Evolutionary conservation across 2,329 filamentous ascomycete genomes (phyloP).

Genomic region (Colletotrichum sp.): DNA sequence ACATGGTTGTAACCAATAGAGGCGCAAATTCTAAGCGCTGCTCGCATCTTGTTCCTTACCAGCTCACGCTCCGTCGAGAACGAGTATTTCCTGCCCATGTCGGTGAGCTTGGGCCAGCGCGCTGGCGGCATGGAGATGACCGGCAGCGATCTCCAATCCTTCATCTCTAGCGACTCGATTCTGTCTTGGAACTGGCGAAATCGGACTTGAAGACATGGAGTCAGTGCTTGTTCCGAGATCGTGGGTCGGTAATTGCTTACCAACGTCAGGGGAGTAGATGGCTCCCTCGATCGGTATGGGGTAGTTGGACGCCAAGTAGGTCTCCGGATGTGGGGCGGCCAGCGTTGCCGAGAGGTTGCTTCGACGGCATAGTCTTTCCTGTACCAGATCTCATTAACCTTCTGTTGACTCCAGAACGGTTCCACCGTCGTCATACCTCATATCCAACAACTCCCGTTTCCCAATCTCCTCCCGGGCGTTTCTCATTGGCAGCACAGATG

Average conservation of each 20-base stretch:
- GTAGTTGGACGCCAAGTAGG: constrained; percentile 60
- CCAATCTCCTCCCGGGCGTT: constrained; percentile 80
- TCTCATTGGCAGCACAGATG: constrained; percentile 78
- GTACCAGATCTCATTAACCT: neutral
- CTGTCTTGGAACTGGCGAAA: constrained; percentile 73
- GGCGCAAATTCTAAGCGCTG: constrained; percentile 72
- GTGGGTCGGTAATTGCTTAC: constrained; percentile 42
- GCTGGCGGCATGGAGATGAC: constrained; percentile 78
- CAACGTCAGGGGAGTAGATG: constrained; percentile 72
- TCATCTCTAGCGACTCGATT: constrained; percentile 61
- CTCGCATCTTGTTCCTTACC: constrained; percentile 75
- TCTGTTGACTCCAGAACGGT: neutral
- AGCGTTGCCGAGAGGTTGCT: constrained; percentile 76
- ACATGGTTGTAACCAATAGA: constrained; percentile 62
- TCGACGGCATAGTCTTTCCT: constrained; percentile 76
- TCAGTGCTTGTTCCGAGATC: neutral
- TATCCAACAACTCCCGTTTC: constrained; percentile 61
- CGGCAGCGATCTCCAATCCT: constrained; percentile 63
- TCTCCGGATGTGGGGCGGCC: constrained; percentile 61
- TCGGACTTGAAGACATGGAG: constrained; percentile 55
- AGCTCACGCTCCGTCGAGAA: constrained; percentile 75
- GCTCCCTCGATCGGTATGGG: constrained; percentile 74
- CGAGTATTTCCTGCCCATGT: constrained; percentile 70
- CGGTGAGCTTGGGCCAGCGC: constrained; percentile 75
- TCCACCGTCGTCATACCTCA: constrained; percentile 28